Evolutionary conservation across 495 filamentous ascomycete species (phyloP), one percentile per base, ranked within the genome.

Genomic region (Trichocladium antarcticum): DNA sequence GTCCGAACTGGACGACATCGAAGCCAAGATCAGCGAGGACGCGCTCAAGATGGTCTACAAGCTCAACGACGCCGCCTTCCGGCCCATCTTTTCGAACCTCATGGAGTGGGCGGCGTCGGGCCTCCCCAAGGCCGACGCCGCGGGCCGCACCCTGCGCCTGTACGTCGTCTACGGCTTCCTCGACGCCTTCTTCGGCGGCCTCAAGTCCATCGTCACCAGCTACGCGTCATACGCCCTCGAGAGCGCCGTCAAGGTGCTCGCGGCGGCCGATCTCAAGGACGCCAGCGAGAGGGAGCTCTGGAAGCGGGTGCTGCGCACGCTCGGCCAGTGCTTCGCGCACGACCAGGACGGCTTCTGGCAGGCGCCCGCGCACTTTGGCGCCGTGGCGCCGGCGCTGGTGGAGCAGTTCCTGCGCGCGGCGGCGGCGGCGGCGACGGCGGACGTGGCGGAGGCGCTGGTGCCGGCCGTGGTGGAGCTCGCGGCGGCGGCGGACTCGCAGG

Each of bases 1-100:
- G 1, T 24, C 57, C 0, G 53, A 67, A n/a, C 37, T 62, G 6
- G 56, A 60, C 1, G 58, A 66, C 24, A 69, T 86, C n/a, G 87
- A 95, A 63, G 69, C 68, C 27, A 58, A 68, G 3, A 55, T 86
- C 45, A 79, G 85, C 54, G 72, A 81, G 10, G 72, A 80, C 2
- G 81, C 79, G 0, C 78, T 97, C 34, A 84, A 87, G 62, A 89
- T 95, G 81, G 84, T 92, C 42, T 85, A 93, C 68, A 96, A 96
- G 74, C 75, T 97, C 17, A 97, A 95, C 65, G 93, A 98, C 64
- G 79, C 83, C n/a, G 78, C 84, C 15, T 98, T 97, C 77, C 78
- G 89, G n/a, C 92, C 92, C 0, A 79, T 97, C 43, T 97, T 97
- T 64, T 73, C 78, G 14, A 78, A 80, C 46, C 65, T 95, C 6